Evolutionary conservation across 2,329 filamentous ascomycete genomes (phyloP), one percentile per base, ranked within the genome.

Genomic region (Fusarium albidum): DNA sequence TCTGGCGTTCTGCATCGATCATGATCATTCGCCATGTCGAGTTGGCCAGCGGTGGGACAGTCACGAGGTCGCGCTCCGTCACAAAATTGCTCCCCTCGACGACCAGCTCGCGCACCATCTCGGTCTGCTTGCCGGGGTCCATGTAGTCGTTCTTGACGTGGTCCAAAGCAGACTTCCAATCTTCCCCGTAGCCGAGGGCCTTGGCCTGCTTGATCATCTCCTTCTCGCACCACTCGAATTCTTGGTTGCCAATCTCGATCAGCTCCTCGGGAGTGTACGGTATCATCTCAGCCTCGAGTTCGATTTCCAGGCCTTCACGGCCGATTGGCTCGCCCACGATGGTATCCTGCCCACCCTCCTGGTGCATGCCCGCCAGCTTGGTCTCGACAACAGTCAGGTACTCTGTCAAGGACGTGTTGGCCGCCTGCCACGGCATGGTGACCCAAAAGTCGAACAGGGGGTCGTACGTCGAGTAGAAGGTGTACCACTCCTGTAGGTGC

Each of bases 21-120:
- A 61, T 61, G 0, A 15, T 45, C 58, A 62, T 62, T 2, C 58
- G 58, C 58, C 58, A 61, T 8, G 58, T 62, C 5, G 58, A 59
- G 32, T 62, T 61, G 4, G 58, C 43, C 0, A 61, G 13, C 0
- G 58, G 45, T 0, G 58, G 58, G 0, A 61, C 33, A 4, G 58
- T 61, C 5, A 61, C 58, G 0, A 61, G 39, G 35, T 61, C 58
- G 6, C 41, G 58, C 0, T 61, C 58, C 2, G 58, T 62, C 10
- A 61, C 58, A 9, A 61, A 61, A 5, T 39, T 32, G 11, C 58
- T 62, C 14, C 28, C 54, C 9, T 61, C 58, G 1, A 62, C 57
- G n/a, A 62, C 42, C 12, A 61, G 12, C 5, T 53, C 31, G 13
- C 45, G 58, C 2, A 62, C 49, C 3, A 48, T 28, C 21, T 61